phyloP scores from a whole-genome alignment of 176 grass and related monocot species.

The Carex cristatella region DNA sequence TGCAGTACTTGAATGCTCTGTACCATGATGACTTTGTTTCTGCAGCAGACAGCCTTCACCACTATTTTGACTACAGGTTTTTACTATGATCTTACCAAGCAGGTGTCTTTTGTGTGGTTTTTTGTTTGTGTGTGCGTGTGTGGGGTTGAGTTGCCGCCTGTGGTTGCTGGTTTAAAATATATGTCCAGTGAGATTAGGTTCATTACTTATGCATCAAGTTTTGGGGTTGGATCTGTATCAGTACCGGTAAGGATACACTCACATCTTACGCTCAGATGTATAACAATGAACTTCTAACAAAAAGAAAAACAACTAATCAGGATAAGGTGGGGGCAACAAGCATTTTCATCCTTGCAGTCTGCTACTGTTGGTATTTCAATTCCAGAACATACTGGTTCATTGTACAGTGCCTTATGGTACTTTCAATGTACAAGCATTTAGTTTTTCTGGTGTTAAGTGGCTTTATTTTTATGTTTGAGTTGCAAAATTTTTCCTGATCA shows the following conservation, averaged over 20 bases:
- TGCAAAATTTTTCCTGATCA: not conserved
- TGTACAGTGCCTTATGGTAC: not conserved
- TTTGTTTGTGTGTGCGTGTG: not conserved
- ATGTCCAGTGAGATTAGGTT: not conserved
- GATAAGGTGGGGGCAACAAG: not conserved
- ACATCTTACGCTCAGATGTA: not conserved
- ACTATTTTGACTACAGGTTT: slow-evolving; percentile 96
- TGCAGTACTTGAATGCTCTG: slow-evolving; percentile 91
- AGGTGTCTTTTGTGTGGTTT: not conserved
- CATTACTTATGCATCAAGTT: not conserved
- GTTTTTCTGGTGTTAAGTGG: not conserved
- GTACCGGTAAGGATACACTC: not conserved
- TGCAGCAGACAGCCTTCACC: slow-evolving; percentile 79
- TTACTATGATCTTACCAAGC: slow-evolving; percentile 4
- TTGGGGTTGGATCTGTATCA: not conserved
- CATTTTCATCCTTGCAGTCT: not conserved
- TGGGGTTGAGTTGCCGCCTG: not conserved
- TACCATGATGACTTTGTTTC: slow-evolving; percentile 77
- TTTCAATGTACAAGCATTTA: not conserved
- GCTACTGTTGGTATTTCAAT: not conserved
- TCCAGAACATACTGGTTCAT: not conserved
- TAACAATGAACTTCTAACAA: not conserved
- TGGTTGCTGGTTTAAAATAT: not conserved
- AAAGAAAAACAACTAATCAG: not conserved
- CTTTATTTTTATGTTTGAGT: not conserved